phyloP scores from a whole-genome alignment of 2,329 filamentous ascomycete genomes.

The Ciborinia camelliae region DNA sequence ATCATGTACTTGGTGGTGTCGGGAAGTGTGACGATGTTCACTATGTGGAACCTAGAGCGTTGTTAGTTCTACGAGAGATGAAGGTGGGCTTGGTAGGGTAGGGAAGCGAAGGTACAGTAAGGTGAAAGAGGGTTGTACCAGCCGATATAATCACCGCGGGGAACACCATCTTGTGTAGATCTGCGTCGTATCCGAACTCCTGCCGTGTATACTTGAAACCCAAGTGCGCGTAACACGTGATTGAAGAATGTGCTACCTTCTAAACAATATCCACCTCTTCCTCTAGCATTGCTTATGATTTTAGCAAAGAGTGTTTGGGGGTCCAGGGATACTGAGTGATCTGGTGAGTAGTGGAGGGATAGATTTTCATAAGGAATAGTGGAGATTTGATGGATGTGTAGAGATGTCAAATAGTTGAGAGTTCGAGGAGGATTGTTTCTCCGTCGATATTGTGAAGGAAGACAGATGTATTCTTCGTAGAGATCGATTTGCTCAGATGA shows the following conservation, averaged over 20 bases:
- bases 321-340: slow-evolving; percentile 26
- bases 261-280: slow-evolving; percentile 59
- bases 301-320: slow-evolving; percentile 33
- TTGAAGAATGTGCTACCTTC: slow-evolving; percentile 55
- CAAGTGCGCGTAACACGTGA: slow-evolving; percentile 49
- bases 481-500: slow-evolving; percentile 25
- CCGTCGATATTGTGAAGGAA: slow-evolving; percentile 25
- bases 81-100: too few relatives aligned
- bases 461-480: slow-evolving; percentile 29
- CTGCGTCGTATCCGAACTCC: slow-evolving; percentile 40
- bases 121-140: slow-evolving; percentile 25
- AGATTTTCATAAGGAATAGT: slow-evolving; percentile 34
- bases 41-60: slow-evolving; percentile 50
- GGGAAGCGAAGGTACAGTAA: not conserved
- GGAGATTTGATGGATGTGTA: slow-evolving; percentile 31
- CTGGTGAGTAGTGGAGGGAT: slow-evolving; percentile 30
- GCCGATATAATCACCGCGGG: slow-evolving; percentile 29
- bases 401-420: slow-evolving; percentile 28
- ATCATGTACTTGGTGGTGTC: slow-evolving; percentile 47
- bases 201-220: slow-evolving; percentile 52
- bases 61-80: not conserved
- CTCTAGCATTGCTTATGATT: slow-evolving; percentile 30
- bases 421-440: slow-evolving; percentile 23
- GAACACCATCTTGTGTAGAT: slow-evolving; percentile 25
- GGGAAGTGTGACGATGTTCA: slow-evolving; percentile 56